Evolutionary conservation across 2,329 filamentous ascomycete species (phyloP), one percentile per base, ranked within the genome.

Genomic region (Hymenoscyphus albidus): DNA sequence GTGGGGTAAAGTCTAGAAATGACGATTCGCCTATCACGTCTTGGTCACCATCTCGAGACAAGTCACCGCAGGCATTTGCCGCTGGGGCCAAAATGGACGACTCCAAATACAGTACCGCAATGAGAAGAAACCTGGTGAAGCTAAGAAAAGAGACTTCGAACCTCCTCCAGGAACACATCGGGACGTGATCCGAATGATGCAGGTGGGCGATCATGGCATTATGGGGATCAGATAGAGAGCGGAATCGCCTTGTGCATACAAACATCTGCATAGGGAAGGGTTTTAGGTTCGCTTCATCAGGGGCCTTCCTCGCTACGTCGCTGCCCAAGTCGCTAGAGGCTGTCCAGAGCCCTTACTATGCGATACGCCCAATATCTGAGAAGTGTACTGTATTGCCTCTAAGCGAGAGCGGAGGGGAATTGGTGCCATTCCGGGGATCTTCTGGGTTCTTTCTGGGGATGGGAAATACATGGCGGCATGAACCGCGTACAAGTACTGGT

Each of bases 281-380:
- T 54, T 54, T 54, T 18, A 54, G 48, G 18, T 27, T 54, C 48
- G 48, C 48, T 22, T 54, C 48, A 27, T 54, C 48, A 54, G 48
- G 48, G 48, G 48, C 48, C 22, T 18, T 54, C 48, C 48, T 54
- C 18, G 48, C 48, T 18, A 51, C 18, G n/a, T 51, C n/a, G 6
- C n/a, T 22, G 48, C 18, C 22, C 10, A 14, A 54, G 18, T 18
- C 48, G 22, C n/a, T 18, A 12, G 10, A 22, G 48, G 13, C 48
- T 54, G 48, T n/a, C 27, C 27, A 27, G 27, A 27, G 27, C 27
- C 27, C 27, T 27, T 22, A 27, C 22, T 51, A 22, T 51, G 44
- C 44, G 44, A 51, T 18, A 51, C n/a, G 3, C 18, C 3, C 48
- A 27, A 54, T 54, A 54, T 54, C 35, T 54, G 48, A 18, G 10